Conservation (phyloP, 2,329 filamentous ascomycete species). For the Pestalotiopsis sp. region DNA sequence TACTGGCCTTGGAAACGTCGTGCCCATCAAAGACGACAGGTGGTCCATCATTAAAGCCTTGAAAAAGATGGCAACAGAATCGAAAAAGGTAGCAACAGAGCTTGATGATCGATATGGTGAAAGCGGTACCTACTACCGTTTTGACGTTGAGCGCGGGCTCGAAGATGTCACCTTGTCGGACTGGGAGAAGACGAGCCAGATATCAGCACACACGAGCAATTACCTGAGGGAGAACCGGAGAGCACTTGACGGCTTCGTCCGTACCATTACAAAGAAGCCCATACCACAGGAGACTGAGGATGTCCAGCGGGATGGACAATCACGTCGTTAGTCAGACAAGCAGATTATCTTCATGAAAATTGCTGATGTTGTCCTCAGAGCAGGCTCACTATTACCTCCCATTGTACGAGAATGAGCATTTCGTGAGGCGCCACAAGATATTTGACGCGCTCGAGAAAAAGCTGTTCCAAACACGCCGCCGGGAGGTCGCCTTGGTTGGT, state of each 20-base stretch:
- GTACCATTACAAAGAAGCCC: not conserved
- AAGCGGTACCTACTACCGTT: slow-evolving; percentile 24
- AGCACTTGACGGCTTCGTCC: slow-evolving; percentile 20
- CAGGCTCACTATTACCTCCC: not conserved
- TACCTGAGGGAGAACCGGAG: slow-evolving; percentile 19
- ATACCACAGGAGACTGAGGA: not conserved
- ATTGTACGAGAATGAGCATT: not conserved
- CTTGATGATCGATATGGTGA: slow-evolving; percentile 16
- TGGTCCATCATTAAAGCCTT: slow-evolving; percentile 14
- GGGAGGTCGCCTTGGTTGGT: slow-evolving; percentile 32
- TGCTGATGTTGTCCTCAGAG: not conserved
- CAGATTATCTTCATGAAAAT: not conserved
- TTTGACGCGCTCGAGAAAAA: not conserved
- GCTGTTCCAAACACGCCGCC: not conserved
- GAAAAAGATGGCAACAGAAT: slow-evolving; percentile 22
- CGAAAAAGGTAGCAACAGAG: slow-evolving; percentile 19
- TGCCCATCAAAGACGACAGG: slow-evolving; percentile 16
- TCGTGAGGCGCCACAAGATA: not conserved
- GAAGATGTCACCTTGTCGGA: slow-evolving; percentile 27
- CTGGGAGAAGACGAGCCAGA: slow-evolving; percentile 25
- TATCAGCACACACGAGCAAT: slow-evolving; percentile 24
- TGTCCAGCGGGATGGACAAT: not conserved
- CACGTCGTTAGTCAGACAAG: not conserved
- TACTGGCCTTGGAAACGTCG: slow-evolving; percentile 25
- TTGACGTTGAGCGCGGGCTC: slow-evolving; percentile 31